Percentiles rank a stretch among this genome's conserved stretches.
Conservation (phyloP, 805 yeast genomes). For the Cyberlindnera xylosilytica region DNA sequence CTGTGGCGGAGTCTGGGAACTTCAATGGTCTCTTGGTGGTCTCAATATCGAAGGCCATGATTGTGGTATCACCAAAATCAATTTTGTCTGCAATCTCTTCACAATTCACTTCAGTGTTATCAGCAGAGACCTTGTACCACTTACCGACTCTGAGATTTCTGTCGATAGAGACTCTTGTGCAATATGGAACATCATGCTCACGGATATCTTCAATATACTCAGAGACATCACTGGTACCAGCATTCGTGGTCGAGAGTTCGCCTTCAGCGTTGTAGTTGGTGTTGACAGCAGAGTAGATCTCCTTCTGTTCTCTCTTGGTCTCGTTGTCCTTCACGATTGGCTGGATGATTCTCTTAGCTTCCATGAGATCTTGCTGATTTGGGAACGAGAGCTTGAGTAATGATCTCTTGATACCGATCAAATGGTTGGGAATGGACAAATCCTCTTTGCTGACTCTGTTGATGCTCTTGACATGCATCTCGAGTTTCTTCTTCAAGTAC, state of each 20-base stretch:
- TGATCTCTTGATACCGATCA: slow-evolving; percentile 67
- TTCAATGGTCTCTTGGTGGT: slow-evolving; percentile 95
- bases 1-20: slow-evolving; percentile 88
- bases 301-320: slow-evolving; percentile 56
- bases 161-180: slow-evolving; percentile 94
- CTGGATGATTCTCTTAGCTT: slow-evolving; percentile 64
- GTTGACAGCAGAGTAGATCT: slow-evolving; percentile 58
- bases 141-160: slow-evolving; percentile 84
- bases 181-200: slow-evolving; percentile 96
- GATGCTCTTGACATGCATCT: slow-evolving; percentile 55
- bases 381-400: slow-evolving; percentile 70
- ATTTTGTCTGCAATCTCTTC: slow-evolving; percentile 68
- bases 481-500: slow-evolving; percentile 64
- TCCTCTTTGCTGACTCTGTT: slow-evolving; percentile 70
- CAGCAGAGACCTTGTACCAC: slow-evolving; percentile 83
- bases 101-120: slow-evolving; percentile 50
- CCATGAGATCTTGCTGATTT: slow-evolving; percentile 68
- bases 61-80: slow-evolving; percentile 97
- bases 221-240: slow-evolving; percentile 45
- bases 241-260: slow-evolving; percentile 21
- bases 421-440: slow-evolving; percentile 77
- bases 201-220: slow-evolving; percentile 73
- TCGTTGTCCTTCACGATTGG: slow-evolving; percentile 74
- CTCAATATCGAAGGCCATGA: slow-evolving; percentile 95
- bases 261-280: slow-evolving; percentile 27